Percentiles rank a stretch among this genome's conserved stretches.
Conservation (phyloP, 371 early-diverging fungal species). For the Rhizopus microsporus region DNA sequence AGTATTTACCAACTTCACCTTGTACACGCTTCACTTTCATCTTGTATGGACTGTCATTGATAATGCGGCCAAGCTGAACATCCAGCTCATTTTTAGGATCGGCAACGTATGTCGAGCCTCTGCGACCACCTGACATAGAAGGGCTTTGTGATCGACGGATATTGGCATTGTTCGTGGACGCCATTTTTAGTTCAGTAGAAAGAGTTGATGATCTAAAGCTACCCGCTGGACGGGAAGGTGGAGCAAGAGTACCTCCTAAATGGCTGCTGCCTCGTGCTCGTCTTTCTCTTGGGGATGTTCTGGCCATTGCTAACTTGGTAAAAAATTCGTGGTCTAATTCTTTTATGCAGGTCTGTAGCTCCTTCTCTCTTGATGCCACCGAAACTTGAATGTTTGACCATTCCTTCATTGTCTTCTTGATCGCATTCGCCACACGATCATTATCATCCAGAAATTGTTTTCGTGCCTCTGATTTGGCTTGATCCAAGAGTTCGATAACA, state of each 20-base stretch:
- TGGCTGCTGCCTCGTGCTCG: slow-evolving; percentile 7
- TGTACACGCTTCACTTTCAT: slow-evolving; percentile 45
- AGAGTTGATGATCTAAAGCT: slow-evolving; percentile 25
- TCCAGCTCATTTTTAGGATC: slow-evolving; percentile 53
- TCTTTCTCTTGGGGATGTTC: slow-evolving; percentile 22
- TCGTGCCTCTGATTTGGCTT: slow-evolving; percentile 40
- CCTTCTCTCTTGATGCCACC: slow-evolving; percentile 34
- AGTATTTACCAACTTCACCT: slow-evolving; percentile 67
- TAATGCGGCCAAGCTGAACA: slow-evolving; percentile 55
- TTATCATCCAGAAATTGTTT: slow-evolving; percentile 48
- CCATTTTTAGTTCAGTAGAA: slow-evolving; percentile 29
- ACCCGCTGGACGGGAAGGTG: slow-evolving; percentile 11
- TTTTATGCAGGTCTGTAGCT: slow-evolving; percentile 42
- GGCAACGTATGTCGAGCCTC: slow-evolving; percentile 28
- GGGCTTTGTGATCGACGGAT: slow-evolving; percentile 16
- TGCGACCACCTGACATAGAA: not conserved
- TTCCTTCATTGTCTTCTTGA: slow-evolving; percentile 46
- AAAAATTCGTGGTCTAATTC: slow-evolving; percentile 49
- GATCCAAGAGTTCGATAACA: slow-evolving; percentile 23
- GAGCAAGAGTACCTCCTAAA: slow-evolving; percentile 1
- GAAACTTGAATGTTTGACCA: slow-evolving; percentile 41
- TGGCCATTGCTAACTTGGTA: slow-evolving; percentile 48
- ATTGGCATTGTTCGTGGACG: slow-evolving; percentile 6
- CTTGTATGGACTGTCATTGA: slow-evolving; percentile 56
- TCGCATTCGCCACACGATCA: slow-evolving; percentile 48